Percentiles rank a stretch among this genome's conserved stretches.
Evolutionary conservation across 352 stramenopile species (phyloP).

Genomic region (Phytophthora citrophthora): DNA sequence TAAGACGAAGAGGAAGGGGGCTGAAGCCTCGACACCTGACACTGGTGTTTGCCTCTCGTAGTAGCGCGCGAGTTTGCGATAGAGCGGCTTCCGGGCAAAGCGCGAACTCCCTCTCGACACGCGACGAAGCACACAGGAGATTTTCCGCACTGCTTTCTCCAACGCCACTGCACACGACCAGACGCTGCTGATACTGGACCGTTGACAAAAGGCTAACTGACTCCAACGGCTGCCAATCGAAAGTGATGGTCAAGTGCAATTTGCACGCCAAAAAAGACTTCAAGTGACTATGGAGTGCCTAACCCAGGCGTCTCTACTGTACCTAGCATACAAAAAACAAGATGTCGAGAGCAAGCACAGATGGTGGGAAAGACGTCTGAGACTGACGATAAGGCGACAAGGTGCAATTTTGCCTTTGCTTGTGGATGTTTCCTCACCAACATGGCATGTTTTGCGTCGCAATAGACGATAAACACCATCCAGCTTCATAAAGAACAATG

Average conservation of each 20-base stretch:
- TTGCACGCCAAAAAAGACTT: background rate
- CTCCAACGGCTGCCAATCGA: slow-evolving; percentile 19
- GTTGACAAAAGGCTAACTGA: slow-evolving; percentile 27
- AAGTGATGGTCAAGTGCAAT: slow-evolving; percentile 23
- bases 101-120: slow-evolving; percentile 7
- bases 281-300: background rate
- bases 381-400: slow-evolving; percentile 15
- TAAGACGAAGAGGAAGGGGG: slow-evolving; percentile 33
- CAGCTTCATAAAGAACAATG: background rate
- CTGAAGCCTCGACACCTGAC: slow-evolving; percentile 10
- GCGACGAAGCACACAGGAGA: slow-evolving; percentile 27
- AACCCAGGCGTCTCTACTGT: slow-evolving; percentile 3
- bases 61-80: slow-evolving; percentile 25
- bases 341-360: slow-evolving; percentile 1
- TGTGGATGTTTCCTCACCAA: background rate
- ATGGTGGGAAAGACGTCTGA: slow-evolving; percentile 9
- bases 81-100: slow-evolving; percentile 28
- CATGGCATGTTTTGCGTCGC: background rate
- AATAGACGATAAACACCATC: slow-evolving; percentile 1
- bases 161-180: slow-evolving; percentile 13
- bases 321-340: slow-evolving; percentile 5
- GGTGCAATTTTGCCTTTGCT: background rate
- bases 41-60: slow-evolving; percentile 11
- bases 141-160: slow-evolving; percentile 25
- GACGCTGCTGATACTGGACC: slow-evolving; percentile 19